phyloP scores from a whole-genome alignment of 768 basidiomycete genomes.

The Rhodotorula toruloides region DNA sequence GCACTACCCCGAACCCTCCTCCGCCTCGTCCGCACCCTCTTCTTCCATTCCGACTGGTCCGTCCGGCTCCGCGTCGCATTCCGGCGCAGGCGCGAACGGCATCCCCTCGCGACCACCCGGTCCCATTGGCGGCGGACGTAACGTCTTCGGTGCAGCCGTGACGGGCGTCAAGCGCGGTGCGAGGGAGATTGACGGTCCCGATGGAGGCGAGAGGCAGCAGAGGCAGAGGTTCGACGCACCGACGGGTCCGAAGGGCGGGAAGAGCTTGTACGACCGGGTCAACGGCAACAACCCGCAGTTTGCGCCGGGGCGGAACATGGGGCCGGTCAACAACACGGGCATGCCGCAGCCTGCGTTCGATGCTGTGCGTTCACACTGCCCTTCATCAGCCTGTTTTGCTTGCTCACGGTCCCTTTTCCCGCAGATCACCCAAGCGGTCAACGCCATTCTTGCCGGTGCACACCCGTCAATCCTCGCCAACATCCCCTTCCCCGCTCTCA shows the following conservation, averaged over 20 bases:
- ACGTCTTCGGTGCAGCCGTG: slow-evolving; percentile 39
- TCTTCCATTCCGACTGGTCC: slow-evolving; percentile 10
- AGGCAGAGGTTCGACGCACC: slow-evolving; percentile 19
- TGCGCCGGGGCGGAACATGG: slow-evolving; percentile 19
- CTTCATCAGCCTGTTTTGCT: no score
- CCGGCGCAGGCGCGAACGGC: neutral
- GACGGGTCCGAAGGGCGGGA: slow-evolving; percentile 6
- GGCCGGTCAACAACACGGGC: slow-evolving; percentile 20
- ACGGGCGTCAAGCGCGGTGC: slow-evolving; percentile 40
- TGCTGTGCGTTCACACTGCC: slow-evolving; percentile 5
- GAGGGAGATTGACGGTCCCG: slow-evolving; percentile 4
- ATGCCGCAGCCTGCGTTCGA: slow-evolving; percentile 32
- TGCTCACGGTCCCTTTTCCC: neutral
- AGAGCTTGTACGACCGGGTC: slow-evolving; percentile 31
- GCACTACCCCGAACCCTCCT: slow-evolving; percentile 42
- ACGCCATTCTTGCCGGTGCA: slow-evolving; percentile 30
- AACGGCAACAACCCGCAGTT: slow-evolving; percentile 32
- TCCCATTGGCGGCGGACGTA: neutral
- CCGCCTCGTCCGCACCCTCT: slow-evolving; percentile 38
- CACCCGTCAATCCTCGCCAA: slow-evolving; percentile 28
- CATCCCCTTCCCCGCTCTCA: slow-evolving; percentile 32
- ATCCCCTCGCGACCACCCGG: slow-evolving; percentile 11
- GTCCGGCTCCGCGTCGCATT: neutral
- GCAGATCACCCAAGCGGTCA: slow-evolving; percentile 35
- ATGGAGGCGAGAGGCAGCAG: slow-evolving; percentile 6